A percentile compares a stretch with the other conserved stretches of the same genome.
phyloP scores from a whole-genome alignment of 2,329 filamentous ascomycete species.

The Curvularia spicifera region DNA sequence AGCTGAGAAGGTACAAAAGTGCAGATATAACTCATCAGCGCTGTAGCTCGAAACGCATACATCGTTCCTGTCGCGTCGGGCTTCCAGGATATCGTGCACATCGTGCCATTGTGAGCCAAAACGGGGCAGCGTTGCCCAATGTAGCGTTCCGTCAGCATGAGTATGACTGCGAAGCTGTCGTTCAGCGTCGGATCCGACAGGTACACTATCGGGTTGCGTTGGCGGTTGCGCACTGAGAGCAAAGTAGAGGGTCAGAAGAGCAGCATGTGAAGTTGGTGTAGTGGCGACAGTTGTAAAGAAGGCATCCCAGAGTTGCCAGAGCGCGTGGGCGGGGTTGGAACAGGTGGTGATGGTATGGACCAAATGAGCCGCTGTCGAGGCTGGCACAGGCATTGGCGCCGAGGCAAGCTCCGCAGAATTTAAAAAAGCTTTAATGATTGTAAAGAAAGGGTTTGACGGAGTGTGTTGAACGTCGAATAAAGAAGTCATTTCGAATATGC shows the following conservation, averaged over 20 bases:
- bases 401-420: background rate
- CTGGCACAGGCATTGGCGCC: background rate
- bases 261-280: background rate
- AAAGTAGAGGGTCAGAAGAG: background rate
- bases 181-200: background rate
- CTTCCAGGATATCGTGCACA: background rate
- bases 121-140: background rate
- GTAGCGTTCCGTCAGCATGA: background rate
- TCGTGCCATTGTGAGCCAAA: background rate
- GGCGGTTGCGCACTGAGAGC: background rate
- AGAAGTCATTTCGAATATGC: background rate
- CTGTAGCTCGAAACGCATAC: background rate
- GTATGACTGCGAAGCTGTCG: background rate
- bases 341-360: background rate
- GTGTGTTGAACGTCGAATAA: background rate
- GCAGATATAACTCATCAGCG: background rate
- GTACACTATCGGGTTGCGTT: background rate
- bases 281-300: background rate
- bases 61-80: background rate
- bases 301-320: constrained; percentile 9
- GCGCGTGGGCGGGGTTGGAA: background rate
- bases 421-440: background rate
- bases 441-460: background rate
- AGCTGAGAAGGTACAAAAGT: background rate
- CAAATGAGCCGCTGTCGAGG: background rate